Evolutionary conservation across 2,329 filamentous ascomycete genomes (phyloP), one percentile per base, ranked within the genome.

Genomic region (Talaromyces islandicus): DNA sequence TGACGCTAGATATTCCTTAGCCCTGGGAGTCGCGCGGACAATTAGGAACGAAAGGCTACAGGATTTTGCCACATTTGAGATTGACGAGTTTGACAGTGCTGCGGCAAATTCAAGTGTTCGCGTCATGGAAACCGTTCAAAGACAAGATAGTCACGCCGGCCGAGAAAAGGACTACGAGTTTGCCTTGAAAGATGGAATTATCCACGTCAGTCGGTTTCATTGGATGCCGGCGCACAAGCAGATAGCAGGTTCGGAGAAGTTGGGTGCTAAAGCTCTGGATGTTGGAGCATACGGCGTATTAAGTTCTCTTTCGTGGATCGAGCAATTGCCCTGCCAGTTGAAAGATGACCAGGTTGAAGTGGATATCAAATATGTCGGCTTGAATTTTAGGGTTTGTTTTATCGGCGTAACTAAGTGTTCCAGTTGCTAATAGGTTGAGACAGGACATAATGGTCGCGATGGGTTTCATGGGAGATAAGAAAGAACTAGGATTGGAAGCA

Each of bases 361-460:
- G 63, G 38, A 81, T 84, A 62, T 71, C 79, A 1, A 70, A 81
- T 60, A 75, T 77, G 27, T 68, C 73, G 63, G 70, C 68, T 12
- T 71, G 73, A 56, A 61, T 73, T 9, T 62, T 64, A 11, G 66
- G 67, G 11, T 57, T 63, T 43, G 54, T 14, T 27, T 32, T 32
- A 41, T 48, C 14, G 38, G 6, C 29, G 41, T n/a, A 3, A 4
- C 11, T 4, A 12, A 14, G 30, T 5, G 10, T 12, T 14, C 10
- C 3, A 32, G 3, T 32, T 32, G 30, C 30, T 32, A 32, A 32
- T 14, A 2, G 4, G 11, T 11, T 14, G 30, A 32, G 11, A 32
- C 10, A 32, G 30, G 30, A 32, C 30, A 14, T 32, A 14, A 32
- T 32, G 30, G 30, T 32, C 10, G 30, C 30, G 10, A 32, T 32